These are phyloP conservation scores for Trichophyton benhamiae DNA, from an alignment of 2,329 filamentous ascomycete species.

Conservation along the genomic window DNA sequence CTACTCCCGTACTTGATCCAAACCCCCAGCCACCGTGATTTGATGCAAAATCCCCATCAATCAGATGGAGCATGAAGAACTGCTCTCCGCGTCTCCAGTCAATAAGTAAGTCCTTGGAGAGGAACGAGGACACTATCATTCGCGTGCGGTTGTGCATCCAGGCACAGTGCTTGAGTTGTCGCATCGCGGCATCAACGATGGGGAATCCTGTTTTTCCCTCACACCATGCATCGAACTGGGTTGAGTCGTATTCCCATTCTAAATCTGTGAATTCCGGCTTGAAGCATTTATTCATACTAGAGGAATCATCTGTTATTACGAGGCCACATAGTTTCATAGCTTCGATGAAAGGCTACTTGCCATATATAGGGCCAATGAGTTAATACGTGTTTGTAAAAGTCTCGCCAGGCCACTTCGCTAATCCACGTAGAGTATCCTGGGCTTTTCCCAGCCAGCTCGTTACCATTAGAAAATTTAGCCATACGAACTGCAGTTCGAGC, in stretches of 20 bases:
- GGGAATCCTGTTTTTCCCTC: constrained; percentile 66
- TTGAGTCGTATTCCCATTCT: constrained; percentile 62
- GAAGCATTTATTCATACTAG: constrained; percentile 61
- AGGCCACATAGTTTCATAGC: background rate
- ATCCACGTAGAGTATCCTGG: constrained; percentile 63
- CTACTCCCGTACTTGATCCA: constrained; percentile 56
- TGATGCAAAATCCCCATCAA: constrained; percentile 68
- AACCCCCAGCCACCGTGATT: constrained; percentile 65
- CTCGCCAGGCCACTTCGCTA: constrained; percentile 71
- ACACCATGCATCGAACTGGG: constrained; percentile 61
- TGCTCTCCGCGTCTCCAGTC: constrained; percentile 75
- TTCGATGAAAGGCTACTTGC: constrained; percentile 18
- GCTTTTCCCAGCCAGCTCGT: constrained; percentile 52
- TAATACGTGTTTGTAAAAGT: constrained; percentile 79
- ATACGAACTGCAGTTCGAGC: constrained; percentile 53
- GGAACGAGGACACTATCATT: constrained; percentile 72
- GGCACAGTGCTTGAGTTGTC: constrained; percentile 54
- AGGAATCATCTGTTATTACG: constrained; percentile 8
- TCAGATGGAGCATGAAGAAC: constrained; percentile 69
- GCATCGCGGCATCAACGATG: constrained; percentile 77
- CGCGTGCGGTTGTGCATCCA: constrained; percentile 80
- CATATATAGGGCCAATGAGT: constrained; percentile 66
- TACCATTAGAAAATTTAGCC: constrained; percentile 50
- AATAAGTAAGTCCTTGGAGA: constrained; percentile 66
- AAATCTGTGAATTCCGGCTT: constrained; percentile 78